Percentiles rank a stretch among this genome's conserved stretches.
Conservation (phyloP, 176 grass and related monocot species). For the Oryza brachyantha region DNA sequence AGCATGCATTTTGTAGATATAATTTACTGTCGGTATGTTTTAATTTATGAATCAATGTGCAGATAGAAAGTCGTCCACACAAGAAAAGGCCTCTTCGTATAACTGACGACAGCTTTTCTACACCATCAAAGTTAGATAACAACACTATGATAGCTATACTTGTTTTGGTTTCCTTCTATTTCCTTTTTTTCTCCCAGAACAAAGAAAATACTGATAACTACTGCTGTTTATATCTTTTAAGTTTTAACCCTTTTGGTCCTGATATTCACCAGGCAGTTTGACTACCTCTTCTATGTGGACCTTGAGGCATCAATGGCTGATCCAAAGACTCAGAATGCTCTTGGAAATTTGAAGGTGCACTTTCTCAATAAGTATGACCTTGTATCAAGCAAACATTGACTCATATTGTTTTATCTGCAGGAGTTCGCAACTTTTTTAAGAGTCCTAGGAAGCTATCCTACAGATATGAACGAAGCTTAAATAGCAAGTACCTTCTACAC, state of each 20-base stretch:
- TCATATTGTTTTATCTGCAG: slow-evolving; percentile 49
- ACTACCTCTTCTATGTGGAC: slow-evolving; percentile 96
- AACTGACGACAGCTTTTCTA: slow-evolving; percentile 54
- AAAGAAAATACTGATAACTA: neutral
- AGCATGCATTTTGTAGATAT: slow-evolving; percentile 20
- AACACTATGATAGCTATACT: neutral
- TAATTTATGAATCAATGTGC: slow-evolving; percentile 24
- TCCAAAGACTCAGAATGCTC: slow-evolving; percentile 74
- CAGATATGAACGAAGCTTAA: slow-evolving; percentile 59
- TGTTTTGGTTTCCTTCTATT: neutral
- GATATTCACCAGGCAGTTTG: slow-evolving; percentile 63
- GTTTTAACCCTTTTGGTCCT: slow-evolving; percentile 6
- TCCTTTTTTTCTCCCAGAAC: neutral
- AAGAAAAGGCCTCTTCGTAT: slow-evolving; percentile 66
- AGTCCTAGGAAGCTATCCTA: slow-evolving; percentile 80
- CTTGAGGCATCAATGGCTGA: slow-evolving; percentile 87
- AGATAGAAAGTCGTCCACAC: slow-evolving; percentile 95
- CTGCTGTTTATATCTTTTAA: slow-evolving; percentile 14
- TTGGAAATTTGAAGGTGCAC: slow-evolving; percentile 81
- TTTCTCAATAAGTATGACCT: slow-evolving; percentile 23
- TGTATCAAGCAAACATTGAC: neutral
- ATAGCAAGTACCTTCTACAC: slow-evolving; percentile 20
- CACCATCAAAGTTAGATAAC: slow-evolving; percentile 58
- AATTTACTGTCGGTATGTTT: slow-evolving; percentile 10
- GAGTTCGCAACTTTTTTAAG: slow-evolving; percentile 80